These are phyloP conservation scores for Colletotrichum abscissum DNA, from an alignment of 2,329 filamentous ascomycete genomes.

Conservation along the genomic window DNA sequence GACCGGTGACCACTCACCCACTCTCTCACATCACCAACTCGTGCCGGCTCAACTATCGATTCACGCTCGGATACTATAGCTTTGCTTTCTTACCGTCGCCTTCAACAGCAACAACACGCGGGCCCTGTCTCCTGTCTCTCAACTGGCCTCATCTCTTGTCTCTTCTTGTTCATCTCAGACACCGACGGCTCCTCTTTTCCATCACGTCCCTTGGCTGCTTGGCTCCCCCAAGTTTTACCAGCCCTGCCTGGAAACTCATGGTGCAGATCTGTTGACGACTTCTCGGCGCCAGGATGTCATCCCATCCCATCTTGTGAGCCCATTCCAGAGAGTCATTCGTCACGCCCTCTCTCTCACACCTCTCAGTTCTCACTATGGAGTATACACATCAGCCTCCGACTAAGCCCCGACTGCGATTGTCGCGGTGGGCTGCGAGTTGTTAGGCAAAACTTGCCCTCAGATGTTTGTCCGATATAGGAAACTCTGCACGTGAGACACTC, in stretches of 20 bases:
- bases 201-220: constrained; percentile 9
- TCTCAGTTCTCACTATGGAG: neutral
- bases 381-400: constrained; percentile 16
- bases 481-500: constrained; percentile 17
- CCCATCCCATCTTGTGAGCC: constrained; percentile 27
- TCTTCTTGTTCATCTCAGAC: constrained; percentile 18
- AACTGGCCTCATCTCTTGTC: neutral
- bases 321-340: constrained; percentile 20
- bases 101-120: constrained; percentile 20
- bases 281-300: constrained; percentile 23
- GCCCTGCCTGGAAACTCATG: constrained; percentile 24
- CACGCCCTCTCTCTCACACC: neutral
- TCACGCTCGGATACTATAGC: constrained; percentile 7
- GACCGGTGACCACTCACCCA: neutral
- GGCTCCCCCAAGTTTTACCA: constrained; percentile 20
- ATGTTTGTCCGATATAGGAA: neutral
- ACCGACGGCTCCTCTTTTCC: constrained; percentile 22
- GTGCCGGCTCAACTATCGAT: neutral
- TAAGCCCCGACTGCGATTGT: constrained; percentile 18
- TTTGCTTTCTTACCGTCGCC: constrained; percentile 5
- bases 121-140: neutral
- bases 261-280: constrained; percentile 31
- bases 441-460: constrained; percentile 2
- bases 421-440: constrained; percentile 5
- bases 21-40: neutral